Conservation (phyloP, 176 grass and related monocot genomes). For the Aechmea fasciata region DNA sequence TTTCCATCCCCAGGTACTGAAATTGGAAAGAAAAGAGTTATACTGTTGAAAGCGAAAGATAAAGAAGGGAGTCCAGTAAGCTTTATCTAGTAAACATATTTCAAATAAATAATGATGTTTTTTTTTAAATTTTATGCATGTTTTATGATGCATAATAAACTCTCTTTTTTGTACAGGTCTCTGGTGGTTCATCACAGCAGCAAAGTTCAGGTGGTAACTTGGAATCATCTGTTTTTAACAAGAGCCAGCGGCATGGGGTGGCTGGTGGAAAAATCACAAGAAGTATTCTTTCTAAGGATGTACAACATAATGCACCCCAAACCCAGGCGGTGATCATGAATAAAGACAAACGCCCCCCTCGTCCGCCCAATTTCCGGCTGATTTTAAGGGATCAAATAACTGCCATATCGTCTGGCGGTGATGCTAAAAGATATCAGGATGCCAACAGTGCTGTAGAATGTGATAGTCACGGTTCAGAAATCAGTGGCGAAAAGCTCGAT, state of each 20-base stretch:
- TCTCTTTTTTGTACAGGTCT: conserved; percentile 2
- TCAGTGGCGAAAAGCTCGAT: conserved; percentile 12
- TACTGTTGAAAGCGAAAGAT: conserved; percentile 24
- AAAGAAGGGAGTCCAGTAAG: conserved; percentile 16
- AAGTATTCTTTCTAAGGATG: conserved; percentile 21
- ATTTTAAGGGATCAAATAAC: conserved; percentile 10
- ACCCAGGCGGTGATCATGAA: conserved; percentile 1
- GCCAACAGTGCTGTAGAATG: neutral
- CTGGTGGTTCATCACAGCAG: conserved; percentile 10
- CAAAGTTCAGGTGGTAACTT: conserved; percentile 7
- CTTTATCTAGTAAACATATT: neutral
- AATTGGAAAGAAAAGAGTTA: conserved; percentile 18
- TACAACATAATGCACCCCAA: neutral
- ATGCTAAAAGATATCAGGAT: conserved; percentile 17
- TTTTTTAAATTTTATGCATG: neutral
- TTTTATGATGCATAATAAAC: neutral
- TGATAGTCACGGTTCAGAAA: conserved; percentile 8
- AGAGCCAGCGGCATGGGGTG: conserved; percentile 6
- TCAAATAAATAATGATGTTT: neutral
- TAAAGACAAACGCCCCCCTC: conserved; percentile 14
- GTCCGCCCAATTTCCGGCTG: neutral
- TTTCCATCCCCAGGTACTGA: conserved; percentile 1
- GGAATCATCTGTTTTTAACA: neutral
- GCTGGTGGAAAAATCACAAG: conserved; percentile 12
- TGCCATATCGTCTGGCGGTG: conserved; percentile 7